Evolutionary conservation across 2,329 filamentous ascomycete genomes (phyloP), one percentile per base, ranked within the genome.

Genomic region (Aspergillus pseudoglaucus): DNA sequence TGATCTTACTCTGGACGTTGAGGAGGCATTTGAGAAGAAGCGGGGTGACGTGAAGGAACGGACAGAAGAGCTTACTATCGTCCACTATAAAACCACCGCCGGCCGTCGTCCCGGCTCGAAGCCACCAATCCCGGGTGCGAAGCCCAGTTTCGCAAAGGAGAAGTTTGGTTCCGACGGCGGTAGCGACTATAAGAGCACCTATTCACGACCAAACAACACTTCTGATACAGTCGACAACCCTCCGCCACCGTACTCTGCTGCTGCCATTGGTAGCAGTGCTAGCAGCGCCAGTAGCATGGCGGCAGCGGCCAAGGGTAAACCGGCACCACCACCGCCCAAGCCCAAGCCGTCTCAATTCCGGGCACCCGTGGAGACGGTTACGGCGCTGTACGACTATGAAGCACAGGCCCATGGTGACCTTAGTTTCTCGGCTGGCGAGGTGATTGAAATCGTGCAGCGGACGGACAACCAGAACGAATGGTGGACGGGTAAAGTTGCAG

Each of bases 381-480:
- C 90, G 2, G 93, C 93, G 6, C 71, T 98, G 52, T 98, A 96
- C 69, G 93, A 97, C 64, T 98, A 95, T 63, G 88, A 95, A 53
- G 93, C 93, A 5, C 90, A 97, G 66, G 90, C 91, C 1, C 90
- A 95, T 54, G 90, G 90, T 3, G 93, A 98, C 65, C 74, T 98
- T 53, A 95, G 88, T 60, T 98, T 98, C 72, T 80, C 79, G 15
- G 83, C 88, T 0, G 90, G 91, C 4, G 93, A 98, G 53, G 73
- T 86, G 4, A 97, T 98, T 61, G 90, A 97, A 67, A 90, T 98
- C 58, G 67, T 93, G 2, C 79, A 78, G 51, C 80, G 88, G 57
- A 95, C 89, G n/a, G 77, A 80, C 53, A 96, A 95, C 61, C 84
- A 88, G 45, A 97, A 98, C 59, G 93, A 98, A 69, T 98, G 93